phyloP scores from a whole-genome alignment of 768 basidiomycete species.

The Russula vinacea region DNA sequence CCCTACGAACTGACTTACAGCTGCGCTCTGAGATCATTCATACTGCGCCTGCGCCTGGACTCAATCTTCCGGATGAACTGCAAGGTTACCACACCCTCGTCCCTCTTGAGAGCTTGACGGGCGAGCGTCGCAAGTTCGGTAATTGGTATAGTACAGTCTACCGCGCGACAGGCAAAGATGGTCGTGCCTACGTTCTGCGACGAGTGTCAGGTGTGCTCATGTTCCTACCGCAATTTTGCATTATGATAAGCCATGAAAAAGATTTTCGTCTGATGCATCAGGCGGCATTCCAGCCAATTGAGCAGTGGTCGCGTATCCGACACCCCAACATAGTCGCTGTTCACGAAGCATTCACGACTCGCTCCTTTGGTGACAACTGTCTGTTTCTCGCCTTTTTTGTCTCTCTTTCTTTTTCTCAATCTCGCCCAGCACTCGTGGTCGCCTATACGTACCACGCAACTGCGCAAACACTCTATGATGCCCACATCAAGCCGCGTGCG shows the following conservation, averaged over 20 bases:
- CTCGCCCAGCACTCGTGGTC: slow-evolving; percentile 72
- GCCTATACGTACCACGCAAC: slow-evolving; percentile 88
- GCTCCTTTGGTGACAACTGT: slow-evolving; percentile 92
- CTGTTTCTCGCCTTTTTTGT: slow-evolving; percentile 36
- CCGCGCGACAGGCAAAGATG: slow-evolving; percentile 77
- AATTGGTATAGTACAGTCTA: slow-evolving; percentile 85
- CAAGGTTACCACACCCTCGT: slow-evolving; percentile 88
- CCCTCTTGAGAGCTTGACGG: slow-evolving; percentile 60
- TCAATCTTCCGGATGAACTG: slow-evolving; percentile 77
- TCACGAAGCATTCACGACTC: slow-evolving; percentile 92
- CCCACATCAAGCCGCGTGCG: slow-evolving; percentile 62
- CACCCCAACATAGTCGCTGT: slow-evolving; percentile 85
- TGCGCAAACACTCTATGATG: slow-evolving; percentile 76
- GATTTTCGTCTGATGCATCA: slow-evolving; percentile 83
- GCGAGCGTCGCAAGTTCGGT: slow-evolving; percentile 70
- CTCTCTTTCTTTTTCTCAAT: slow-evolving; percentile 16
- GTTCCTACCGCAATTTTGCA: neutral
- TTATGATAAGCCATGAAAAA: slow-evolving; percentile 35
- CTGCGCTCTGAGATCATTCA: slow-evolving; percentile 46
- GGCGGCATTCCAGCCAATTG: slow-evolving; percentile 75
- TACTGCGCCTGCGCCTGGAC: slow-evolving; percentile 42
- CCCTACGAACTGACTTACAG: slow-evolving; percentile 58
- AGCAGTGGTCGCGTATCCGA: slow-evolving; percentile 77
- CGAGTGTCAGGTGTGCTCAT: slow-evolving; percentile 76
- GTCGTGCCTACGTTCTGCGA: slow-evolving; percentile 69